Evolutionary conservation across 176 grass and related monocot species (phyloP), one percentile per base, ranked within the genome.

Genomic region (Saccharum officinarum): DNA sequence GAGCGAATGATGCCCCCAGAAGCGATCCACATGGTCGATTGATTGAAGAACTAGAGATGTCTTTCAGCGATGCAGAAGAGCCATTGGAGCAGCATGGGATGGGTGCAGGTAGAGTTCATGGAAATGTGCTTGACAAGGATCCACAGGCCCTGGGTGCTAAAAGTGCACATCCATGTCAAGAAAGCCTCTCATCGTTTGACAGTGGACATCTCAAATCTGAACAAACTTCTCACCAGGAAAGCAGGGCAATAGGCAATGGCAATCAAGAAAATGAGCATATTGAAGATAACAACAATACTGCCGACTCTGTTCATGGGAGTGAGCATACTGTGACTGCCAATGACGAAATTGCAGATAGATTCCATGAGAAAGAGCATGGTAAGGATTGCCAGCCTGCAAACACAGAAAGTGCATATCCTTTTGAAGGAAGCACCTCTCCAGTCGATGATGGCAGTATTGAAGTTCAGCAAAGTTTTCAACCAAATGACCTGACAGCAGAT

Each of bases 1-100:
- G 80, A 87, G 17, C 22, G 31, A 76, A 84, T 75, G 46, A 86
- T 78, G 59, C 54, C 20, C 46, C 86, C 10, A 79, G 67, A 41
- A 78, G 18, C 61, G 83, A 88, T 83, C 86, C 90, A 7, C 86
- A 88, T 73, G 82, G 82, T 30, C 83, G 73, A 22, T 82, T 92
- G 73, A 92, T 92, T 92, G 79, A 92, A 69, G 86, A 92, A 83
- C 25, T 88, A 40, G 90, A 92, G 78, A 88, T 69, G 79, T 92
- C 86, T 89, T 88, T 92, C 10, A 89, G 73, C 39, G 83, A 92
- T 12, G 54, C 13, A 52, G 82, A 86, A 68, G 86, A 89, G 67
- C 57, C 38, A 49, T 37, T 47, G 26, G 82, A 88, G 40, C 78
- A 78, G 9, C 45, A 74, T 69, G n/a, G 25, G 11, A 3, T 73